A percentile compares a stretch with the other conserved stretches of the same genome.
These are phyloP conservation scores for Globisporangium echinulatum DNA, from an alignment of 352 stramenopile species.

Conservation along the genomic window DNA sequence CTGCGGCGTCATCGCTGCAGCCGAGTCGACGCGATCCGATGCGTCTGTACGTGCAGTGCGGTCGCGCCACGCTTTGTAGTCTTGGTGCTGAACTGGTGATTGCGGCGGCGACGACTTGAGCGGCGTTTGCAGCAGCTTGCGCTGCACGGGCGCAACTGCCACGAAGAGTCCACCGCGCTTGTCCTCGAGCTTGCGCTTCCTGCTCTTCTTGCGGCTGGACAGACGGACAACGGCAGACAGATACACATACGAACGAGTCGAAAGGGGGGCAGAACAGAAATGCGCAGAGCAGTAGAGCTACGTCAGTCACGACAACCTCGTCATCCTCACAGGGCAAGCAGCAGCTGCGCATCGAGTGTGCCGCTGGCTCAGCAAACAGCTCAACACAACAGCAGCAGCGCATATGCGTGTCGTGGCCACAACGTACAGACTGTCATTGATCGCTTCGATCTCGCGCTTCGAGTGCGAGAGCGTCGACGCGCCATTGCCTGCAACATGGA, in stretches of 20 bases:
- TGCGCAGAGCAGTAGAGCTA: too few relatives aligned
- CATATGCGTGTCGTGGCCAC: background rate
- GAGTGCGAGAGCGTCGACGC: constrained; percentile 29
- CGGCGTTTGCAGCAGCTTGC: constrained; percentile 71
- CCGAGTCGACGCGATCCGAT: background rate
- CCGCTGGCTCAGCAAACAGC: background rate
- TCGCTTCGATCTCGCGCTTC: constrained; percentile 66
- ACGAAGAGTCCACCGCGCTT: constrained; percentile 16
- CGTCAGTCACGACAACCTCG: too few relatives aligned
- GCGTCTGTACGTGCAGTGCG: background rate
- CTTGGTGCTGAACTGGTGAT: constrained; percentile 24
- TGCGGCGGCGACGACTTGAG: constrained; percentile 29
- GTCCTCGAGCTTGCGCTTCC: constrained; percentile 55
- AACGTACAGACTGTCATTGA: constrained; percentile 78
- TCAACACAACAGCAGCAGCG: background rate
- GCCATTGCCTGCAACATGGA: constrained; percentile 56
- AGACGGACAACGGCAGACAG: background rate
- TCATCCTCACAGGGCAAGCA: too few relatives aligned
- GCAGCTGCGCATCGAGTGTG: background rate
- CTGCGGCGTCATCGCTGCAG: background rate
- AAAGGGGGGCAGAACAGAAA: too few relatives aligned
- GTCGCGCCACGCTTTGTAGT: constrained; percentile 1
- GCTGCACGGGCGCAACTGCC: constrained; percentile 37
- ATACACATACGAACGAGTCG: too few relatives aligned
- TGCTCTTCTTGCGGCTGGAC: constrained; percentile 28